Evolutionary conservation across 2,329 filamentous ascomycete species (phyloP), one percentile per base, ranked within the genome.

Genomic region (Fusarium sp.): DNA sequence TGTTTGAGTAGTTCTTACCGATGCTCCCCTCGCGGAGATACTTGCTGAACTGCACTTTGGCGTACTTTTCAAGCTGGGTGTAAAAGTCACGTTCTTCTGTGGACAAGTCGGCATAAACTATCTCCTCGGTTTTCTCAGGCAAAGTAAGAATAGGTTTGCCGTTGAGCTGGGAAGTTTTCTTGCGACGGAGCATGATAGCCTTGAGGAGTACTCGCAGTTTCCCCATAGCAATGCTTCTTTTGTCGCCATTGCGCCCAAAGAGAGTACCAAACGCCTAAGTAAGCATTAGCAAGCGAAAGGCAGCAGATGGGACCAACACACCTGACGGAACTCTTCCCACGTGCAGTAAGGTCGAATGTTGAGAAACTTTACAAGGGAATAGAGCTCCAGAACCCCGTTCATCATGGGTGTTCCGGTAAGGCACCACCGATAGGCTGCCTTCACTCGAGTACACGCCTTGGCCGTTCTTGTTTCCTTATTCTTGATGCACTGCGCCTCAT

Each of bases 381-480:
- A 93, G 4, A 96, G 79, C 68, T 97, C 93, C 21, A 84, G 80
- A 3, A 94, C 86, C 11, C 83, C 86, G 67, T 97, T 97, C 89
- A 95, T 95, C 81, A 96, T 94, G 0, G 92, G 92, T 0, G 92
- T 95, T 49, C 91, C 92, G 0, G 90, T 92, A 19, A 95, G 76
- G 3, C 88, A 88, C 93, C 93, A 97, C 65, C 89, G 83, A 38
- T 90, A 91, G 17, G 85, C 83, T 1, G 92, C 88, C 37, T 82
- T 78, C 9, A 97, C 75, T 39, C 79, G 80, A 53, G 81, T 86
- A 11, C 88, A 90, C 2, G 92, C 91, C 53, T 88, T 80, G 1
- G 92, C 86, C 25, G 84, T 86, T 71, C 90, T 90, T 0, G 92
- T 90, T 25, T 84, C 82, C 9, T 87, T 86, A 63, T 96, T 96